phyloP scores from a whole-genome alignment of 371 early-diverging fungal genomes.

The Mortierella sp. region DNA sequence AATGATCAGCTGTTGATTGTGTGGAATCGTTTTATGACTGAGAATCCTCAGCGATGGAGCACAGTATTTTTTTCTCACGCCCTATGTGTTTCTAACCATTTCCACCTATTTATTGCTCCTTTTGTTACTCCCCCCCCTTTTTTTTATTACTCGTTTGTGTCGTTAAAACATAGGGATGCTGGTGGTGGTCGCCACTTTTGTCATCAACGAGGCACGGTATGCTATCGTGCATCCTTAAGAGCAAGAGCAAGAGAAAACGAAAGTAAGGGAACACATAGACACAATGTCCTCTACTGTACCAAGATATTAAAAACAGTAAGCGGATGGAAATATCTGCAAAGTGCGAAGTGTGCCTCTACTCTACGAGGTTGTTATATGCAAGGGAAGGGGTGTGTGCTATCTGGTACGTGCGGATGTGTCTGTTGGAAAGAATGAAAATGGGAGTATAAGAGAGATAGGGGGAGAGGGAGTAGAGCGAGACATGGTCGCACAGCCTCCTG shows the following conservation, averaged over 20 bases:
- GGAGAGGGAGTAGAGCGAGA: neutral
- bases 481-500: neutral
- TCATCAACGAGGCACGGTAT: conserved; percentile 50
- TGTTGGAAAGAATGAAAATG: neutral
- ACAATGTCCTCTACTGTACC: neutral
- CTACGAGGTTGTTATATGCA: too few species aligned
- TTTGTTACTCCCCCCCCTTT: too few species aligned
- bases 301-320: neutral
- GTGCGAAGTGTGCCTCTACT: too few species aligned
- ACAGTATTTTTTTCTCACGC: neutral
- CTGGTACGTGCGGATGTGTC: conserved; percentile 9
- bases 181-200: conserved; percentile 52
- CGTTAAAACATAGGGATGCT: conserved; percentile 43
- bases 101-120: neutral
- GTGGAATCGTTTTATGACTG: neutral
- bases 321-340: neutral
- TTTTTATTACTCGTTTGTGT: too few species aligned
- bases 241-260: neutral
- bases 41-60: neutral
- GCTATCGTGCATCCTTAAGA: neutral
- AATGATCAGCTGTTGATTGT: neutral
- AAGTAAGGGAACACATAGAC: neutral
- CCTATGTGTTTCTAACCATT: neutral
- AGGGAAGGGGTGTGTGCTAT: neutral
- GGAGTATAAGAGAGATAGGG: neutral